These are phyloP conservation scores for Neurospora tetraspora DNA, from an alignment of 495 filamentous ascomycete genomes.

Conservation along the genomic window DNA sequence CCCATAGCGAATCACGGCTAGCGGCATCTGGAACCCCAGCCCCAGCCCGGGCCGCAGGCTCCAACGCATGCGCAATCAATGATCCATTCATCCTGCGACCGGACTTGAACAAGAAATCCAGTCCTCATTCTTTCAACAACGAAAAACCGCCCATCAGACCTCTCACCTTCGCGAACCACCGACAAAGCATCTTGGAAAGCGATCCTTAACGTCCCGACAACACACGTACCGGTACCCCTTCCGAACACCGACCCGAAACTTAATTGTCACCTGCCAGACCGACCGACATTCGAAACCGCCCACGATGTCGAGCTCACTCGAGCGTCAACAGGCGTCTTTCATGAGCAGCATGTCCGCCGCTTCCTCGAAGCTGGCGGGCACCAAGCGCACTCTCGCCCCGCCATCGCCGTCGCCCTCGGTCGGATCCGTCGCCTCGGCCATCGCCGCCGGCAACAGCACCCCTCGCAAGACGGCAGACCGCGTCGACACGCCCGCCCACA, in stretches of 20 bases:
- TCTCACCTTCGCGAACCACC: neutral
- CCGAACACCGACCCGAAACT: neutral
- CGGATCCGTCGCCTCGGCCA: conserved; percentile 37
- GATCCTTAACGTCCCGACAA: neutral
- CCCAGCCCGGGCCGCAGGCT: neutral
- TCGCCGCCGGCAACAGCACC: conserved; percentile 27
- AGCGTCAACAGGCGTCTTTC: conserved; percentile 40
- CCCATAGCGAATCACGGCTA: neutral
- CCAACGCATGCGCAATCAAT: neutral
- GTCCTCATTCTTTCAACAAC: neutral
- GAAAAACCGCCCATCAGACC: neutral
- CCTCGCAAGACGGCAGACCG: conserved; percentile 38
- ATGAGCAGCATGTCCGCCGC: conserved; percentile 36
- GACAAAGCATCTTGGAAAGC: neutral
- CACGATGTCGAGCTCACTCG: conserved; percentile 41
- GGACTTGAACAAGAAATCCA: neutral
- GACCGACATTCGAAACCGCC: neutral
- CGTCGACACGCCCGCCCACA: conserved; percentile 28
- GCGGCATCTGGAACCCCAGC: neutral
- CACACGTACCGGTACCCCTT: neutral
- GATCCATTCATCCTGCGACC: neutral
- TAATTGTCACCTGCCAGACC: neutral
- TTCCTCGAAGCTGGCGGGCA: conserved; percentile 34
- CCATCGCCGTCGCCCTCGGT: conserved; percentile 31
- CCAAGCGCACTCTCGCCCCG: conserved; percentile 33